Conservation (phyloP, 371 early-diverging fungal genomes). For the Sporodiniella umbellata region DNA sequence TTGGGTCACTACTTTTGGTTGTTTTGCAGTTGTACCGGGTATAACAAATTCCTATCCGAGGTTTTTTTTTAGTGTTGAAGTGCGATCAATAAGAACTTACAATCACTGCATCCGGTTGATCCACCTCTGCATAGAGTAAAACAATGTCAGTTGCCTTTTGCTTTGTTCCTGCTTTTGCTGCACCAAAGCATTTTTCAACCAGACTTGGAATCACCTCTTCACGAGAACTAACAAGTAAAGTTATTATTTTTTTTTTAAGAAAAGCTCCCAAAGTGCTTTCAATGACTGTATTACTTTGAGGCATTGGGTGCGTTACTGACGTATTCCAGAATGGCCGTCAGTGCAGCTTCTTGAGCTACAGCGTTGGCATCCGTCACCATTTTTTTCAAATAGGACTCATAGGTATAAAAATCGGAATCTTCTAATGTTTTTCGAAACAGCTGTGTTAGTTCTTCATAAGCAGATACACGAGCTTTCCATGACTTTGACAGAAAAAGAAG, state of each 20-base stretch:
- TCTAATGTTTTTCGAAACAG: conserved; percentile 60
- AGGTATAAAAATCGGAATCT: conserved; percentile 68
- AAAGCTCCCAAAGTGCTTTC: too few species aligned
- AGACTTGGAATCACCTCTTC: conserved; percentile 74
- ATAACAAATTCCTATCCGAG: conserved; percentile 70
- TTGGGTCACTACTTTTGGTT: conserved; percentile 87
- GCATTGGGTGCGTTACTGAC: conserved; percentile 82
- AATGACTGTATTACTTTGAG: conserved; percentile 64
- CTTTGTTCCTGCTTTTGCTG: conserved; percentile 80
- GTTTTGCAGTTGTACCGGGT: conserved; percentile 78
- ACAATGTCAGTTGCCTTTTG: conserved; percentile 76
- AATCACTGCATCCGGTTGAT: conserved; percentile 79
- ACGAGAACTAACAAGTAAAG: conserved; percentile 50
- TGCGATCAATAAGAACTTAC: conserved; percentile 50
- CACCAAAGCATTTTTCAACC: conserved; percentile 86
- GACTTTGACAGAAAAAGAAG: conserved; percentile 43
- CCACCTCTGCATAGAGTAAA: conserved; percentile 84
- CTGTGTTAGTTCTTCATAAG: conserved; percentile 80
- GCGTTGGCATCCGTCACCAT: conserved; percentile 86
- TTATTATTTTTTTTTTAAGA: conserved; percentile 1
- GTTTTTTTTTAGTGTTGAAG: too few species aligned
- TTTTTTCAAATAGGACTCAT: conserved; percentile 69
- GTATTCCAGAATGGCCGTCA: conserved; percentile 72
- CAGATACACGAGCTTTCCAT: conserved; percentile 93
- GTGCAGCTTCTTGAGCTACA: conserved; percentile 89